Conservation (phyloP, 257 asterid genomes). For the Solanum habrochaites region DNA sequence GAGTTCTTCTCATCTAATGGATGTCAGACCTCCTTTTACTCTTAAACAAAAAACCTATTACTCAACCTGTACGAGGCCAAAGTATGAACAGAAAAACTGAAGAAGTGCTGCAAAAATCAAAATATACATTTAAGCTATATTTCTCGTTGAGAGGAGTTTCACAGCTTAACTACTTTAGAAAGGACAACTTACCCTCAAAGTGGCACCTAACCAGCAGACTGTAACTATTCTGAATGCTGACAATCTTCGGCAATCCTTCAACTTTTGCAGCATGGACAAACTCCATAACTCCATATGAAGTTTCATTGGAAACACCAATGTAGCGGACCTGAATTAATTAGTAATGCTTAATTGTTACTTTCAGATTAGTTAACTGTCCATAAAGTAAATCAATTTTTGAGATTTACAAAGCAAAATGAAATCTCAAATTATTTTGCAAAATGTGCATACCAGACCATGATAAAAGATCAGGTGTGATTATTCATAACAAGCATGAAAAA, state of each 20-base stretch:
- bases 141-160: neutral
- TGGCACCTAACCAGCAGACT: conserved; percentile 72
- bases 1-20: neutral
- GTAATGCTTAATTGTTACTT: neutral
- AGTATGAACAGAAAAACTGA: neutral
- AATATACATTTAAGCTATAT: neutral
- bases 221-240: conserved; percentile 85
- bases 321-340: conserved; percentile 59
- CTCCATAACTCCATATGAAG: conserved; percentile 93
- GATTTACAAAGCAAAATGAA: neutral
- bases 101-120: neutral
- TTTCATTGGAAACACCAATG: conserved; percentile 92
- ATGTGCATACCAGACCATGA: neutral
- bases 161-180: neutral
- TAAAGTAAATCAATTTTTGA: neutral
- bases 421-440: neutral
- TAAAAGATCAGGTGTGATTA: neutral
- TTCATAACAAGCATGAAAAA: neutral
- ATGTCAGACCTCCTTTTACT: neutral
- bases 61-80: neutral
- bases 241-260: conserved; percentile 84
- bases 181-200: conserved; percentile 55
- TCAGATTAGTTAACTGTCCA: neutral
- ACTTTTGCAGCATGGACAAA: conserved; percentile 79
- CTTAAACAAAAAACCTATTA: neutral